These are phyloP conservation scores for Daedaleopsis sinensis DNA, from an alignment of 768 basidiomycete genomes.

Conservation along the genomic window DNA sequence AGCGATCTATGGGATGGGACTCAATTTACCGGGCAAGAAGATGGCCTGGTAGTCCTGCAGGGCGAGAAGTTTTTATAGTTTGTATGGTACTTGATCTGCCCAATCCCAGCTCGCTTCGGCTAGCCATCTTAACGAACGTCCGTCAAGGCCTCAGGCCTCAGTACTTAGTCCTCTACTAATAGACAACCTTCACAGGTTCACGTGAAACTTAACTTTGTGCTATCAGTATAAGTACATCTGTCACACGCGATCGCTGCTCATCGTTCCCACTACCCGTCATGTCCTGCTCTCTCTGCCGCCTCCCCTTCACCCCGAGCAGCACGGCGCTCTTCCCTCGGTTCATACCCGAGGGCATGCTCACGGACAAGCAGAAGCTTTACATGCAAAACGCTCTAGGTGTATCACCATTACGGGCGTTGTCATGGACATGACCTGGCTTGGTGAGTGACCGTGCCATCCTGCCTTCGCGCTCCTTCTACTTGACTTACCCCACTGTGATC, in stretches of 20 bases:
- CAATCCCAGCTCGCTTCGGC: too few species aligned
- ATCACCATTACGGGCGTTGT: slow-evolving; percentile 7
- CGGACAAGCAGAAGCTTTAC: slow-evolving; percentile 21
- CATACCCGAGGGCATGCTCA: slow-evolving; percentile 22
- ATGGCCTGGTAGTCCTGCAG: too few species aligned
- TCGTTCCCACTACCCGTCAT: slow-evolving; percentile 12
- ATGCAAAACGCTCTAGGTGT: slow-evolving; percentile 19
- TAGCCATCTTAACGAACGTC: too few species aligned
- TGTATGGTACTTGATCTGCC: too few species aligned
- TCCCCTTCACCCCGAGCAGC: slow-evolving; percentile 29
- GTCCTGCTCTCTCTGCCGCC: slow-evolving; percentile 32
- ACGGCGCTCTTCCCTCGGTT: slow-evolving; percentile 13
- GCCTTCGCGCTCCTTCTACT: not conserved
- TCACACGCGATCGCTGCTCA: not conserved
- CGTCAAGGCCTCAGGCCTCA: too few species aligned
- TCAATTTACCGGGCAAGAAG: not conserved
- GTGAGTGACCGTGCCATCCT: not conserved
- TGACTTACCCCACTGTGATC: not conserved
- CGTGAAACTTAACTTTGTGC: not conserved
- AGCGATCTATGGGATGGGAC: not conserved
- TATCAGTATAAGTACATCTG: not conserved
- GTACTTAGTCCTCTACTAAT: too few species aligned
- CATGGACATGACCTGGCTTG: slow-evolving; percentile 2
- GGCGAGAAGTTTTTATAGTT: too few species aligned
- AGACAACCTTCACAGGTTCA: not conserved